Evolutionary conservation across 1,139 yeast genomes (phyloP), one percentile per base, ranked within the genome.

Genomic region (Schwanniomyces etchellsii): DNA sequence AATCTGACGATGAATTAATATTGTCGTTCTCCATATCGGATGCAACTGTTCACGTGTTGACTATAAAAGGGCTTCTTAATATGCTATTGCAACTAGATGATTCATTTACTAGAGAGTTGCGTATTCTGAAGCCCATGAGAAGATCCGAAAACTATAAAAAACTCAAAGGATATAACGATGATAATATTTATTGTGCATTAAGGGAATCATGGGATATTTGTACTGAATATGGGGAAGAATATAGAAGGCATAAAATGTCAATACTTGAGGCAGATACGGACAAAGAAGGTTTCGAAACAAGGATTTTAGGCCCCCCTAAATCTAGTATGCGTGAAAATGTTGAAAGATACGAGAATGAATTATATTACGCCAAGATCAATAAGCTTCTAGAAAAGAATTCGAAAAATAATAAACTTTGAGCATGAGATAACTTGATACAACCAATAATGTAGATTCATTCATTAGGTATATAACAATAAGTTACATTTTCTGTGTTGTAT

Each of bases 1-100:
- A 26, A 5, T 40, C 43, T 7, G 51, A 46, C 3, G 70, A 64
- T 42, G 42, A 50, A 25, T 25, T 62, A 35, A 53, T 64, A 1
- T 35, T 65, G 24, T 37, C 63, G 15, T 43, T 56, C n/a, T 59
- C 68, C 2, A 48, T 60, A 14, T 47, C 62, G 4, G 72, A 64
- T 37, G 47, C 48, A 17, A 60, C 65, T 2, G 60, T 59, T 20
- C 54, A 57, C 30, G 40, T 49, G n/a, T 41, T 64, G 4, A 52
- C 52, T 35, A 42, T 64, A 5, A 54, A 54, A 33, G 67, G 67
- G 0, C 33, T 62, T 2, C 38, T 62, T 22, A 40, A 44, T 14
- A 35, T 37, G 16, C 25, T 52, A 5, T 28, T 51, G 2, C 43
- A 38, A 5, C 25, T 34, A 11, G 21, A 18, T 18, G 21, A 18